A percentile compares a stretch with the other conserved stretches of the same genome.
phyloP scores from a whole-genome alignment of 78 protist genomes.

The Dictyostelium intermedium region DNA sequence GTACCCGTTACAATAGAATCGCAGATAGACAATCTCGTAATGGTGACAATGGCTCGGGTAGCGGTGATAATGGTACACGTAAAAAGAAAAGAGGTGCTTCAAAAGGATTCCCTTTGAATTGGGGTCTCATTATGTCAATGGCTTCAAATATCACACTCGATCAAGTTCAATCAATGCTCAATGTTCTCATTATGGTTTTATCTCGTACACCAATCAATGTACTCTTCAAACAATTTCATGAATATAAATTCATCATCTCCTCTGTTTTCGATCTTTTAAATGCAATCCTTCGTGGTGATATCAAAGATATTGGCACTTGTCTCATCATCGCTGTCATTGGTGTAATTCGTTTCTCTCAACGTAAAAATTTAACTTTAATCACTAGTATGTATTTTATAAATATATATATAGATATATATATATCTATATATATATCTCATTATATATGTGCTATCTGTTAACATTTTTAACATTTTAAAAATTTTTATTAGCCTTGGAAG shows the following conservation, averaged over 20 bases:
- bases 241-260: constrained; percentile 8
- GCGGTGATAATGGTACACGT: not conserved
- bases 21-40: not conserved
- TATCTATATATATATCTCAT: not conserved
- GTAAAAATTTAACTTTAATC: constrained; percentile 12
- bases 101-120: constrained; percentile 37
- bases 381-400: constrained; percentile 6
- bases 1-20: not conserved
- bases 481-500: not conserved
- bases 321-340: constrained; percentile 11
- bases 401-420: not conserved
- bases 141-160: constrained; percentile 41
- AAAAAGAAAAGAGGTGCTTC: constrained; percentile 9
- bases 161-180: constrained; percentile 65
- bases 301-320: constrained; percentile 21
- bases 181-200: constrained; percentile 48
- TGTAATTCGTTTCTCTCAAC: constrained; percentile 46
- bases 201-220: constrained; percentile 52
- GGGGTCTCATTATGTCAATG: constrained; percentile 40
- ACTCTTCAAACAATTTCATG: constrained; percentile 26
- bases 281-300: constrained; percentile 41
- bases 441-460: too few relatives aligned
- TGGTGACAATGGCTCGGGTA: not conserved
- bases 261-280: constrained; percentile 29
- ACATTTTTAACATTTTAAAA: not conserved